Conservation (phyloP, 1,284 basidiomycete species). For the Marasmius tenuissimus region DNA sequence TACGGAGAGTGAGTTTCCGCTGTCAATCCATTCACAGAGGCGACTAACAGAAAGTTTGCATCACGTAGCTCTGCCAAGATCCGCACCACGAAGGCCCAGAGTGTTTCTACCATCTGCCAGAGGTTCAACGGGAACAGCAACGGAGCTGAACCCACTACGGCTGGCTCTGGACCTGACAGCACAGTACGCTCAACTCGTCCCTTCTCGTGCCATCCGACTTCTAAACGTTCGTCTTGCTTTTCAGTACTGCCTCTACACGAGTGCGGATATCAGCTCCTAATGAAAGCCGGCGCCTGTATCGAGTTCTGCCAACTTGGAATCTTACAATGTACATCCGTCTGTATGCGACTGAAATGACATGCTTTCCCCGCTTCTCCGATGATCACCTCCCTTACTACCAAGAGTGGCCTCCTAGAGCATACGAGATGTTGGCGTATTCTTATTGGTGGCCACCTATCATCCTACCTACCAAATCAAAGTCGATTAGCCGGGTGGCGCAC, state of each 20-base stretch:
- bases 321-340: no score
- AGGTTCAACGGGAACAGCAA: constrained; percentile 12
- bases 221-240: neutral
- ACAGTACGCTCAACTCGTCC: neutral
- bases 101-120: constrained; percentile 17
- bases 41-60: neutral
- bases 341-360: no score
- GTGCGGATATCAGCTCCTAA: neutral
- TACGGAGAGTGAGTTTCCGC: constrained; percentile 23
- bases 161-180: constrained; percentile 11
- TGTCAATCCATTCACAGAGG: neutral
- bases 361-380: no score
- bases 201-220: neutral
- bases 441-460: no score
- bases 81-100: constrained; percentile 18
- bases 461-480: no score
- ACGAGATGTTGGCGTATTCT: no score
- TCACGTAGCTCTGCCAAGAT: constrained; percentile 19
- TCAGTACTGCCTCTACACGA: constrained; percentile 4
- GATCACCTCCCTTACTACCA: no score
- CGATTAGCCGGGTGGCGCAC: no score
- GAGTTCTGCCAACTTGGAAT: no score
- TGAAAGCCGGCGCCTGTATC: neutral
- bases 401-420: no score
- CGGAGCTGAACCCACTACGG: constrained; percentile 12